Base-by-base conservation (phyloP, 257 asterid species). In the Plectranthus barbatus region DNA sequence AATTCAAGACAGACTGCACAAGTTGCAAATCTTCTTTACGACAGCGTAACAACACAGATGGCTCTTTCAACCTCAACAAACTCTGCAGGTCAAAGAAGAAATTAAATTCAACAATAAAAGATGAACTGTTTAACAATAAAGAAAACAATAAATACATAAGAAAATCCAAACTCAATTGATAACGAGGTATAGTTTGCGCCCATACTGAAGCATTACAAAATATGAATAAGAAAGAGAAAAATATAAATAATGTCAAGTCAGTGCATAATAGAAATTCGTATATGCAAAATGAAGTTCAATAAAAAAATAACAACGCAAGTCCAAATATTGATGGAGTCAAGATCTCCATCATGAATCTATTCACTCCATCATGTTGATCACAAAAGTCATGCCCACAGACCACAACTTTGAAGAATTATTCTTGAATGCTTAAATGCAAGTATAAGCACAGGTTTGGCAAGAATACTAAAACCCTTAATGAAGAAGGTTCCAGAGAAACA, bases 21-120 rank as follows among this genome's bases (percentile, higher is more conserved):
- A 78, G 42, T 15, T 69, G 64, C 49, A 68, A 58, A 49, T 92
- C 98, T 56, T 81, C 86, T 69, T 92, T 76, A 55, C 98, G 98
- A 50, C 96, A 92, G 34, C 98, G 92, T 77, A 92, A 65, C 36
- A 92, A 77, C 56, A 86, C 79, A 40, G 96, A 83, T 34, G 98
- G 96, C 79, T 92, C 98, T 81, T 89, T 89, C 79, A 92, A 79
- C 81, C 95, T 92, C 70, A 92, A 86, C 81, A 92, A 82, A 78
- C 98, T 81, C 98, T 92, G 86, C 56, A 53, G 73, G 54, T 66
- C 40, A 74, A 37, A 66, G n/a, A 14, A 39, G 53, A 21, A 19
- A 19, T 39, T 45, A n/a, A 56, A 34, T 31, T 57, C 2, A 60
- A 26, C 52, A 68, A 18, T 6, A 20, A n/a, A n/a, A n/a, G n/a